Conservation (phyloP, 495 filamentous ascomycete species). For the Extremus antarcticus region DNA sequence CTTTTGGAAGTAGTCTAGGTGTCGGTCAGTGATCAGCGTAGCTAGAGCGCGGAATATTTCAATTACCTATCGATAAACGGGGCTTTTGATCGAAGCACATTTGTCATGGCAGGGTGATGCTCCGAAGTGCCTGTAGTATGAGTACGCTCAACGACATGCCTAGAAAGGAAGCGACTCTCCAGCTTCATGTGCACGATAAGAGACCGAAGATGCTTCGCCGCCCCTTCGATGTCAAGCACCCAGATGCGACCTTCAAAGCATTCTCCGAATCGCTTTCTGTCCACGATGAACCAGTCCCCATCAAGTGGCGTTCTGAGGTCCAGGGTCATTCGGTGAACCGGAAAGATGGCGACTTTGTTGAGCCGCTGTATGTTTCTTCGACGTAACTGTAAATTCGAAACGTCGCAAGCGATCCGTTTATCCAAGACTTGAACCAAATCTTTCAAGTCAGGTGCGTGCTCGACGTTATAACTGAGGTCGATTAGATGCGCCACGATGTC, state of each 20-base stretch:
- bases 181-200: not conserved
- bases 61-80: constrained; percentile 1
- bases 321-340: not conserved
- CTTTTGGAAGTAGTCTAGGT: not conserved
- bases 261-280: not conserved
- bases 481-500: not conserved
- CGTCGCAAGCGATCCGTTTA: not conserved
- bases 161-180: not conserved
- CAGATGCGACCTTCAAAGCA: constrained; percentile 1
- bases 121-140: not conserved
- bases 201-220: not conserved
- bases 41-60: not conserved
- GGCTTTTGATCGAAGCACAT: constrained; percentile 1
- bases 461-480: not conserved
- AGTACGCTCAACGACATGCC: not conserved
- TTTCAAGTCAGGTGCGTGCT: not conserved
- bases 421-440: not conserved
- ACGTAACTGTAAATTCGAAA: too few relatives aligned
- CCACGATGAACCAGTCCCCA: not conserved
- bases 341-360: not conserved
- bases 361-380: too few relatives aligned
- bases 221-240: not conserved
- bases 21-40: not conserved
- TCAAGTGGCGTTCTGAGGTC: not conserved
- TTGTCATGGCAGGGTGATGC: not conserved